These are phyloP conservation scores for Tuber brumale DNA, from an alignment of 495 filamentous ascomycete species.

Conservation along the genomic window DNA sequence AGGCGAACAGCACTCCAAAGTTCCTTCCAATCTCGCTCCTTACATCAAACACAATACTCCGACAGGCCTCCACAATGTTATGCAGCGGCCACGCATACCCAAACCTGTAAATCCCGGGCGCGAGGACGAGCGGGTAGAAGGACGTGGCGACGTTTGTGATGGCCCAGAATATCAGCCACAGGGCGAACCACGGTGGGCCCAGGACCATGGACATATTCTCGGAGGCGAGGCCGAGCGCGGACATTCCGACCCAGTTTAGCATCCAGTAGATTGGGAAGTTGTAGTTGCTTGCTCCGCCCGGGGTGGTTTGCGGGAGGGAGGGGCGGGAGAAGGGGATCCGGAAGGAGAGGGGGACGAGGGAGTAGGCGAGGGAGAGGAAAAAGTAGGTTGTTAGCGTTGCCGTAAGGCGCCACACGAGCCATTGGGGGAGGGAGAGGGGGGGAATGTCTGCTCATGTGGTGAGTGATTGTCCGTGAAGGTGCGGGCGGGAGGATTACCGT, in stretches of 20 bases:
- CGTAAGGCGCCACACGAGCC: slow-evolving; percentile 56
- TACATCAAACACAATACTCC: slow-evolving; percentile 58
- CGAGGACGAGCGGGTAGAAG: slow-evolving; percentile 58
- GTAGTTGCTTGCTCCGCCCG: slow-evolving; percentile 53
- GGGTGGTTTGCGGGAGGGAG: slow-evolving; percentile 46
- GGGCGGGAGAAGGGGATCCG: slow-evolving; percentile 55
- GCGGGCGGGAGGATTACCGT: not conserved
- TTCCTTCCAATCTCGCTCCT: slow-evolving; percentile 59
- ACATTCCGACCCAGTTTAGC: slow-evolving; percentile 67
- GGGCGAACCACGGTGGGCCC: slow-evolving; percentile 59
- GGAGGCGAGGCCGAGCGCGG: slow-evolving; percentile 59
- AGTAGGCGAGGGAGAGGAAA: slow-evolving; percentile 62
- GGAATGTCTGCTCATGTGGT: slow-evolving; percentile 46
- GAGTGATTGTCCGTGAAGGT: not conserved
- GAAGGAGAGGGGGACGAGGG: slow-evolving; percentile 59
- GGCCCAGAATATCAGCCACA: slow-evolving; percentile 73
- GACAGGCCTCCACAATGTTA: slow-evolving; percentile 57
- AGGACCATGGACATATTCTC: slow-evolving; percentile 68
- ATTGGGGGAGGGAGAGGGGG: slow-evolving; percentile 55
- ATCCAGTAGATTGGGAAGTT: slow-evolving; percentile 69
- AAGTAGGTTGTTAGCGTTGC: slow-evolving; percentile 60
- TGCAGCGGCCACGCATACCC: slow-evolving; percentile 70
- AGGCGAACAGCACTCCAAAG: slow-evolving; percentile 58
- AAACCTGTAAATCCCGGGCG: slow-evolving; percentile 58
- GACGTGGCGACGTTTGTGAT: slow-evolving; percentile 62